Conservation (phyloP, 23 red algal species). For the Agarophyton chilense region DNA sequence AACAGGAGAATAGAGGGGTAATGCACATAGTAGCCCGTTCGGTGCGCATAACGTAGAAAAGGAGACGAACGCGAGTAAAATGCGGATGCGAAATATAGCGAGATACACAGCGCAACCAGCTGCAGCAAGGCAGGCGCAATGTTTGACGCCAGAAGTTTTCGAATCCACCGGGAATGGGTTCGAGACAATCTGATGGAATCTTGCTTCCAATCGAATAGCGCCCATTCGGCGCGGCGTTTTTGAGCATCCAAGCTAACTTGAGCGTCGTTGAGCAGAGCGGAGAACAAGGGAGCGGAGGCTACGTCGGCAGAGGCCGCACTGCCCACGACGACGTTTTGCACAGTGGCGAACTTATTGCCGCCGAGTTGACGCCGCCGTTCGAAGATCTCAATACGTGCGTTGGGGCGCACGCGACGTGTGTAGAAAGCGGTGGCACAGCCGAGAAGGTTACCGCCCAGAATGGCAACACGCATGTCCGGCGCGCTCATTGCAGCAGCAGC, state of each 20-base stretch:
- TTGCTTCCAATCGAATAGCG: conserved; percentile 40
- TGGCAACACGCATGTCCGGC: conserved; percentile 41
- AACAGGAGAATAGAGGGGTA: conserved; percentile 11
- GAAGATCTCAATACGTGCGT: conserved; percentile 27
- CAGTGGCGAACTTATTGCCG: conserved; percentile 41
- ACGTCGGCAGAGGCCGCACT: conserved; percentile 24
- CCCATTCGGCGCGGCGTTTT: conserved; percentile 13
- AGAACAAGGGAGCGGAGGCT: neutral
- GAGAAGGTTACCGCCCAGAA: conserved; percentile 71
- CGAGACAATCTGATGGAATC: conserved; percentile 13
- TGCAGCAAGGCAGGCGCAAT: conserved; percentile 19
- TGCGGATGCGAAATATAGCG: neutral
- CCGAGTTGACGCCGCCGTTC: conserved; percentile 17
- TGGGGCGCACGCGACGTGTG: neutral
- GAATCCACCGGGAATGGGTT: neutral
- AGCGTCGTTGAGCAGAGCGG: conserved; percentile 23
- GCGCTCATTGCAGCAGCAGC: neutral
- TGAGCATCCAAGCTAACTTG: neutral
- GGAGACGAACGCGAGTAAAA: neutral
- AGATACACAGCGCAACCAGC: neutral
- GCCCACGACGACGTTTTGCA: neutral
- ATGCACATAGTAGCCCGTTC: neutral
- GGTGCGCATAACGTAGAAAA: neutral
- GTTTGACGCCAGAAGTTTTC: neutral
- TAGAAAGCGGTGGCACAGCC: conserved; percentile 64